Evolutionary conservation across 1,139 yeast species (phyloP).

Genomic region (Blastobotrys buckinghamii): DNA sequence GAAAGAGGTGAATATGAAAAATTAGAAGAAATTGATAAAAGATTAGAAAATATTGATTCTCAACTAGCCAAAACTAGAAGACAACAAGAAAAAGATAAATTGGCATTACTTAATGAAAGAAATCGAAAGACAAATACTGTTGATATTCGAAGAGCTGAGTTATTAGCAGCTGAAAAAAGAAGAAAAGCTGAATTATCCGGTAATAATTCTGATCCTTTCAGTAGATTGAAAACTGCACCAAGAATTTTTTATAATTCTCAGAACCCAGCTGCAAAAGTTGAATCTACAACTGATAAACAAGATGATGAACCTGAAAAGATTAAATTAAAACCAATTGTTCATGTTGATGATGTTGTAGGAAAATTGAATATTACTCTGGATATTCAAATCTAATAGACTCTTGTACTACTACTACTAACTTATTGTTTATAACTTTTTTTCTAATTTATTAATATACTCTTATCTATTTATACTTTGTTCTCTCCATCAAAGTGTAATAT

Average conservation of each 20-base stretch:
- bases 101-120: conserved; percentile 68
- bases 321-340: conserved; percentile 20
- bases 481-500: too few species aligned
- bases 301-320: conserved; percentile 6
- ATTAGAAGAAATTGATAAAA: conserved; percentile 48
- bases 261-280: conserved; percentile 25
- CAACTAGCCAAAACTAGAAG: conserved; percentile 6
- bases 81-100: conserved; percentile 29
- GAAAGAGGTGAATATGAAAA: conserved; percentile 54
- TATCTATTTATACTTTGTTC: too few species aligned
- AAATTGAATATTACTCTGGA: conserved; percentile 42
- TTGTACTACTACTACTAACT: too few species aligned
- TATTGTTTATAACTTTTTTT: not conserved
- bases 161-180: conserved; percentile 52
- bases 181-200: conserved; percentile 43
- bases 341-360: conserved; percentile 43
- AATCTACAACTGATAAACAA: conserved; percentile 31
- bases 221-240: conserved; percentile 80
- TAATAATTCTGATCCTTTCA: conserved; percentile 73
- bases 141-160: conserved; percentile 74
- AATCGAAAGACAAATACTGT: conserved; percentile 77
- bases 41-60: conserved; percentile 34
- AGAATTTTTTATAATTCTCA: conserved; percentile 61
- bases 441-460: too few species aligned
- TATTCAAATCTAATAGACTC: not conserved